These are phyloP conservation scores for Nakazawaea peltata DNA, from an alignment of 805 yeast species.

Conservation along the genomic window DNA sequence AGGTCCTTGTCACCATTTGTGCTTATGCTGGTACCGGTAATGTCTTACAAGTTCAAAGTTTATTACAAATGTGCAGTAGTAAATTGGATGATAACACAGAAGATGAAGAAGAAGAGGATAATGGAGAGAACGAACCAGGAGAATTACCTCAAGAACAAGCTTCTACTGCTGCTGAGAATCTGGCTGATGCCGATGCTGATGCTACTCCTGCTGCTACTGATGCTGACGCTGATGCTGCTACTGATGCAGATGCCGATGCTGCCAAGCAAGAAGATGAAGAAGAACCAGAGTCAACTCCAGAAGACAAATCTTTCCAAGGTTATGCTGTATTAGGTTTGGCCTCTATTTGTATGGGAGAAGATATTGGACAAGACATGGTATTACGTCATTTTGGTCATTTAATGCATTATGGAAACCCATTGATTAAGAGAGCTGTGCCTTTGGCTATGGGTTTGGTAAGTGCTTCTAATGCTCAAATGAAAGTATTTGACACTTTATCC, in stretches of 20 bases:
- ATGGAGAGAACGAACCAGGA: slow-evolving; percentile 32
- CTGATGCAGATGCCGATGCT: slow-evolving; percentile 21
- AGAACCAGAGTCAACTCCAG: slow-evolving; percentile 27
- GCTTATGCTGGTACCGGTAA: slow-evolving; percentile 98
- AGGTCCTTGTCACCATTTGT: slow-evolving; percentile 83
- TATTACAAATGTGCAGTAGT: slow-evolving; percentile 84
- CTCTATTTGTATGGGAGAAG: slow-evolving; percentile 94
- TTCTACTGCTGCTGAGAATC: slow-evolving; percentile 19
- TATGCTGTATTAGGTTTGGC: slow-evolving; percentile 95
- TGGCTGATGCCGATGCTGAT: slow-evolving; percentile 17
- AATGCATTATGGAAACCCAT: slow-evolving; percentile 94
- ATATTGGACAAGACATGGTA: slow-evolving; percentile 95
- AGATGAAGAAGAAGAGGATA: slow-evolving; percentile 51
- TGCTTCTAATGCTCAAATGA: slow-evolving; percentile 92
- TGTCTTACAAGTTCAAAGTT: slow-evolving; percentile 86
- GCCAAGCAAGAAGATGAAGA: slow-evolving; percentile 14
- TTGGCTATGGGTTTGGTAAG: slow-evolving; percentile 96
- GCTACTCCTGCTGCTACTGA: slow-evolving; percentile 13
- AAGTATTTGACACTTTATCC: slow-evolving; percentile 91
- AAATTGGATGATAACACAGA: slow-evolving; percentile 49
- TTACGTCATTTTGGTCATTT: slow-evolving; percentile 94
- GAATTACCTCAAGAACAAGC: slow-evolving; percentile 19
- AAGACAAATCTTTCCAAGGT: slow-evolving; percentile 61
- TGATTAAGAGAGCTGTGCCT: slow-evolving; percentile 91
- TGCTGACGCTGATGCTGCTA: slow-evolving; percentile 9